A percentile compares a stretch with the other conserved stretches of the same genome.
These are phyloP conservation scores for Candida awuae DNA, from an alignment of 805 yeast genomes.

Conservation along the genomic window DNA sequence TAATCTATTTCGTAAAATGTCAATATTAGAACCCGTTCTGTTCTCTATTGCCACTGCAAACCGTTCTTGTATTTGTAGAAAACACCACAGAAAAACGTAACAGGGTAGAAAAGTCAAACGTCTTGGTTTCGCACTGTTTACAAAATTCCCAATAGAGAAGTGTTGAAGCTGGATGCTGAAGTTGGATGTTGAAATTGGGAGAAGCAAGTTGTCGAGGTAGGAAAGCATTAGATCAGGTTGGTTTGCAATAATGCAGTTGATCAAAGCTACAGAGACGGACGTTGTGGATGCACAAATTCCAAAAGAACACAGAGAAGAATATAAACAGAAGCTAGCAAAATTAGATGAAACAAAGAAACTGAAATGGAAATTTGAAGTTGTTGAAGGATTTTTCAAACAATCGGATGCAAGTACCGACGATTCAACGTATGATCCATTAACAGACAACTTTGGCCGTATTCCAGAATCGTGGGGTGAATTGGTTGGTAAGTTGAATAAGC, in stretches of 20 bases:
- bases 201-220: too few relatives aligned
- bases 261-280: constrained; percentile 21
- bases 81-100: too few relatives aligned
- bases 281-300: constrained; percentile 23
- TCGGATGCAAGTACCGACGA: constrained; percentile 38
- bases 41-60: too few relatives aligned
- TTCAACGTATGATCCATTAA: constrained; percentile 35
- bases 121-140: too few relatives aligned
- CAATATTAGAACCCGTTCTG: too few relatives aligned
- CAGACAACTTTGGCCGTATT: constrained; percentile 37
- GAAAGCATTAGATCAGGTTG: too few relatives aligned
- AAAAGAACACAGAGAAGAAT: constrained; percentile 13
- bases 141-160: too few relatives aligned
- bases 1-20: too few relatives aligned
- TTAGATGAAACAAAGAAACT: constrained; percentile 7
- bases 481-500: constrained; percentile 23
- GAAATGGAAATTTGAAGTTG: constrained; percentile 40
- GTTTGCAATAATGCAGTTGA: constrained; percentile 13
- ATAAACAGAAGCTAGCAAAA: not conserved
- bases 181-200: too few relatives aligned
- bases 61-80: too few relatives aligned
- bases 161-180: too few relatives aligned
- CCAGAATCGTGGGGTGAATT: constrained; percentile 36
- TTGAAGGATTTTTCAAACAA: constrained; percentile 44
- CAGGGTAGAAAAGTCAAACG: too few relatives aligned